Evolutionary conservation across 192 early-diverging fungal genomes (phyloP).

Genomic region (Helicostylum pulchrum): DNA sequence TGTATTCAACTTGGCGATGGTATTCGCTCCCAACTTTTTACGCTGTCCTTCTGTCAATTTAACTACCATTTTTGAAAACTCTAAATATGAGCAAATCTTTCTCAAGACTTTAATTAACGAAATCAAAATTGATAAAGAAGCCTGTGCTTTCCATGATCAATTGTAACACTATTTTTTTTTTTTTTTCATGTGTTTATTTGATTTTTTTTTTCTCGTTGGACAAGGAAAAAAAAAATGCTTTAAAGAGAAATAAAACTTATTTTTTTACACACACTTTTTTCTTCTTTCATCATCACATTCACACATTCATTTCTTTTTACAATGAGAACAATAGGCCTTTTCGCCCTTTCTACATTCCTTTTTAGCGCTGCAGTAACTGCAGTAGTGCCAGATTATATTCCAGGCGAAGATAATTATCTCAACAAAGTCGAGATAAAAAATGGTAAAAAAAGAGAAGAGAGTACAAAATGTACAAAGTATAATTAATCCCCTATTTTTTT

Average conservation of each 20-base stretch:
- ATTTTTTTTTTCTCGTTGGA: too few relatives aligned
- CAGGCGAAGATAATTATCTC: neutral
- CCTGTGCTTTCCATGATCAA: neutral
- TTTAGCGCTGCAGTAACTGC: neutral
- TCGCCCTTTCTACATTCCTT: too few relatives aligned
- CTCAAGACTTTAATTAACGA: slow-evolving; percentile 20
- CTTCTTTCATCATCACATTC: too few relatives aligned
- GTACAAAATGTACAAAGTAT: neutral
- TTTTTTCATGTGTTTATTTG: neutral
- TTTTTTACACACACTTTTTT: too few relatives aligned
- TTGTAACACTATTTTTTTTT: neutral
- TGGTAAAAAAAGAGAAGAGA: neutral
- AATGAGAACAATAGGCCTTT: too few relatives aligned
- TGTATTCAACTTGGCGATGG: slow-evolving; percentile 86
- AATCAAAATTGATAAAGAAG: slow-evolving; percentile 3
- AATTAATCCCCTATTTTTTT: neutral
- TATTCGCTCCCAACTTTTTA: slow-evolving; percentile 92
- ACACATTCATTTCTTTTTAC: too few relatives aligned
- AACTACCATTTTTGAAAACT: slow-evolving; percentile 54
- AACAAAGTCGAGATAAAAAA: neutral
- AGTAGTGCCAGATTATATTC: neutral
- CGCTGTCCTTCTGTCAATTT: slow-evolving; percentile 75
- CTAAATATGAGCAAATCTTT: slow-evolving; percentile 41
- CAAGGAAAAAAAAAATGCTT: too few relatives aligned
- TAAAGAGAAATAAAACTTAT: too few relatives aligned